Evolutionary conservation across 2,329 filamentous ascomycete species (phyloP), one percentile per base, ranked within the genome.

Genomic region (Scedosporium boydii): DNA sequence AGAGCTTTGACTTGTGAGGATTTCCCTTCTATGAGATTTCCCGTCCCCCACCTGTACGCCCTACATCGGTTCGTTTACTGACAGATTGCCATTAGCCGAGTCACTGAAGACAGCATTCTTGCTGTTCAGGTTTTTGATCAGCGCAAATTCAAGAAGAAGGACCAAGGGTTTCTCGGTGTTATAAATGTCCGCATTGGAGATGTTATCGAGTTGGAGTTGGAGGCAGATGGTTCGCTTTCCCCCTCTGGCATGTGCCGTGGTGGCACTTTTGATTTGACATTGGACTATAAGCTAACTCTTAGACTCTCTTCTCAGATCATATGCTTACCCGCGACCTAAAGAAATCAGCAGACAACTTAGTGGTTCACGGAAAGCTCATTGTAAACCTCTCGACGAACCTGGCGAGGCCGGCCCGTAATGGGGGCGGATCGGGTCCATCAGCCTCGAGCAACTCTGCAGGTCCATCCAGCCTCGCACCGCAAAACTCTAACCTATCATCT

Each of bases 91-190:
- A 69, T 63, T 73, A 98, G 95, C 80, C 85, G 85, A 73, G 93
- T 91, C 64, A 95, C 88, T 65, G 95, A 99, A 74, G 93, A 96
- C 71, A 96, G 93, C 75, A 97, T 99, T 71, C 82, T 99, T 58
- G 95, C 95, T 6, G 93, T 99, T 57, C 95, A 99, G 74, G 96
- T 99, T 62, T 99, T 99, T 73, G 95, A 99, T 76, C 95, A 99
- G 78, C 97, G 97, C 81, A 99, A 99, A 79, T 99, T 99, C 80
- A 99, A 99, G 83, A 99, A 99, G 86, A 99, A 98, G 91, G 95
- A 99, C 70, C 95, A 99, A 75, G 95, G 95, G 7, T 99, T 99
- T 73, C 82, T 99, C 6, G 95, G 95, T 63, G 95, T 99, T 62
- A 97, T 99, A 72, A 99, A 99, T 74, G 89, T 99, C 69, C 88